Evolutionary conservation across 2,329 filamentous ascomycete species (phyloP), one percentile per base, ranked within the genome.

Genomic region (Aureobasidium leucospermi): DNA sequence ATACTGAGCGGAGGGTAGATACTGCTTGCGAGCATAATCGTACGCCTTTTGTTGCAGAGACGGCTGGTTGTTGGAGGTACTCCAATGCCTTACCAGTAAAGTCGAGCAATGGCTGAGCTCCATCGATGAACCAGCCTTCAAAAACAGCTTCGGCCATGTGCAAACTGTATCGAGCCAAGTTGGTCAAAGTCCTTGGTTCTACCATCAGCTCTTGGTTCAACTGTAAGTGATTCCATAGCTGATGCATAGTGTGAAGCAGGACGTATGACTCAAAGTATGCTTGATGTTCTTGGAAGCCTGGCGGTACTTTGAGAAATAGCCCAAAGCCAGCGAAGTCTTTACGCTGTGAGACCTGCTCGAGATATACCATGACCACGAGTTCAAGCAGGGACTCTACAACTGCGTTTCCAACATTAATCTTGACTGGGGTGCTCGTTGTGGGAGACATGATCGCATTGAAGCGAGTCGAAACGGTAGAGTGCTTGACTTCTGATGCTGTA

Each of bases 91-190:
- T 85, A 1, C 93, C 94, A 3, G 87, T 83, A 67, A 96, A 95
- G 67, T 97, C 92, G 34, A 97, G 81, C 65, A 94, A 82, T 4
- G 85, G 81, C 66, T 91, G 88, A 1, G 89, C 89, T 1, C 93
- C 93, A 64, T 94, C 87, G 63, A 96, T 83, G 68, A 97, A 97
- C 90, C 92, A 96, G 15, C 94, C 94, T 73, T 97, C 94, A 65
- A 94, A 96, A 11, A 96, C 87, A 6, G 90, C 89, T 71, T 99
- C 94, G 0, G 88, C 84, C 70, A 97, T 82, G 68, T 97, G 90
- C 2, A 83, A 78, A 34, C 86, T 85, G 63, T 96, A 88, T 11
- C 91, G 84, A 0, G 88, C 86, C 68, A 99, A 79, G 65, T 99
- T 99, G 4, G 88, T 93, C 52, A 99, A 77, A 1, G 95, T 83